Evolutionary conservation across 768 basidiomycete species (phyloP), one percentile per base, ranked within the genome.

Genomic region (Aureoboletus auriporus): DNA sequence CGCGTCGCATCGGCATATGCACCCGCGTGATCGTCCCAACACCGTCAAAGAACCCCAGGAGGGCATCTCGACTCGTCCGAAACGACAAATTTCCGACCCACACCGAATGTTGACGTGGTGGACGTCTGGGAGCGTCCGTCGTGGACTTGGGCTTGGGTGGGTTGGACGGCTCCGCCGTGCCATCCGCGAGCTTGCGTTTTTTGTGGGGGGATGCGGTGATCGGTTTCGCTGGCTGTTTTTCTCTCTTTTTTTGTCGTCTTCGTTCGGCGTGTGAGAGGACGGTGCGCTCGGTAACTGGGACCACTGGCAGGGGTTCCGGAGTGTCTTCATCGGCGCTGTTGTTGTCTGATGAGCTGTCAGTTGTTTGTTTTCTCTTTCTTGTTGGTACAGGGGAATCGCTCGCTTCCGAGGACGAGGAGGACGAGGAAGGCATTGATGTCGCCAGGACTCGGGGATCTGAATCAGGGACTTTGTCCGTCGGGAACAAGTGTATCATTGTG

Each of bases 31-130:
- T 81, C 58, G 84, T 86, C 33, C 85, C 88, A 27, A 71, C 79
- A 1, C 75, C 80, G 36, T 79, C 75, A 63, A 92, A 91, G 68
- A 91, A 92, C 28, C 56, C 60, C 36, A 73, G 76, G 29, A 98
- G 69, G n/a, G 84, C 71, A 10, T 86, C 81, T 48, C 76, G 71
- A 0, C 86, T 89, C 44, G 95, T 97, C 69, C 86, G 88, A 76
- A 87, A 98, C 6, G 88, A 78, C 65, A 98, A 63, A 69, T 98
- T 98, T 36, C 95, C 95, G 28, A 97, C 88, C 95, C 95, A 98
- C 40, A 97, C 76, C 5, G 91, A 94, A 64, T 94, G 83, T 66
- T 89, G 82, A 23, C 86, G 80, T 65, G 83, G 84, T 61, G 53
- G 56, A 47, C 60, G 53, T 56, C 51, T 44, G 34, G 51, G 23